Base-by-base conservation (phyloP, 1,139 yeast species). In the Suhomyces yuchorum region DNA sequence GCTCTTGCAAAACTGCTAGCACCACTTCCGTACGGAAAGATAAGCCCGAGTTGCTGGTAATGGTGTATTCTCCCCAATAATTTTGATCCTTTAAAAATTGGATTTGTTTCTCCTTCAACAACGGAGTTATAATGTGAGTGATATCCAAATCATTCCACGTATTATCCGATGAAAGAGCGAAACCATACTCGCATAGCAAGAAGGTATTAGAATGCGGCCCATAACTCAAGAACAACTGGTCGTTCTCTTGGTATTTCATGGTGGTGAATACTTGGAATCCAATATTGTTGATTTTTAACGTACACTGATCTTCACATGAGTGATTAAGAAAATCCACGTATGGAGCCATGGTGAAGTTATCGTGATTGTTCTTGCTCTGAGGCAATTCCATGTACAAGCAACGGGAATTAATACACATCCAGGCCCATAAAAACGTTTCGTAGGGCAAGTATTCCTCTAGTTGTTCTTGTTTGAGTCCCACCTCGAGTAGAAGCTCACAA, bases 331-430 rank as follows among this genome's bases (percentile, higher is more conserved):
- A 87, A 69, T 93, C 99, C 12, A 92, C 92, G 55, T 74, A 85
- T 0, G 99, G 99, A 0, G 95, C 97, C 81, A 93, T 71, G 1
- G 98, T 89, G 66, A 91, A 85, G 60, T 89, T 87, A 56, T 87
- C 91, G 58, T 77, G 43, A 49, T 68, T 40, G 60, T 66, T 62
- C 57, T 71, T 68, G 40, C 79, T 75, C 43, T 77, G 75, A 0
- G 88, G 84, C 2, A 89, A 67, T 5, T 79, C 77, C 85, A 87
- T 85, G 63, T 89, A 92, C 11, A 93, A 70, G 62, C 98, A 92
- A 67, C 99, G 85, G 1, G 97, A 87, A 62, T 93, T 93, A 44
- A 92, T 87, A 60, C 93, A 84, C 57, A 88, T 73, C 96, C 97
- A 92, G 0, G 87, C 81, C 80, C 90, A 82, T 17, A 83, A 60